Conservation (phyloP, 257 asterid genomes). For the Salvia splendens region DNA sequence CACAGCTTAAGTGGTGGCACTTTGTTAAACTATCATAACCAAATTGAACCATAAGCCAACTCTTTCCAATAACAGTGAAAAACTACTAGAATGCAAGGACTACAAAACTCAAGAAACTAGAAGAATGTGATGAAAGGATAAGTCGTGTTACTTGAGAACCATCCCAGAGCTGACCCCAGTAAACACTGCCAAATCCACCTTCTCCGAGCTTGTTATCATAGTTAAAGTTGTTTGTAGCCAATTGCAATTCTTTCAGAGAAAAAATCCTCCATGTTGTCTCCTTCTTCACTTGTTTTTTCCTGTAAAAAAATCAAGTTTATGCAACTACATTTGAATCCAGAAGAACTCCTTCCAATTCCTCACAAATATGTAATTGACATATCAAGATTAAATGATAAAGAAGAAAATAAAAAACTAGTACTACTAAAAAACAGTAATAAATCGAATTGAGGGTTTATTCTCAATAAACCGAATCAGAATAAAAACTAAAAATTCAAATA, state of each 20-base stretch:
- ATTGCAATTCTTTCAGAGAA: conserved; percentile 87
- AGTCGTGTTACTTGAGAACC: conserved; percentile 78
- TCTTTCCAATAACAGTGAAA: neutral
- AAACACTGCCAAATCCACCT: conserved; percentile 98
- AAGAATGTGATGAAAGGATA: conserved; percentile 19
- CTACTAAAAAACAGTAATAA: neutral
- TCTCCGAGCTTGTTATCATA: conserved; percentile 99
- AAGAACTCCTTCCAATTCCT: too few relatives aligned
- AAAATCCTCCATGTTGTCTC: conserved; percentile 82
- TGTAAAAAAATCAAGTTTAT: conserved; percentile 19
- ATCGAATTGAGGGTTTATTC: conserved; percentile 4
- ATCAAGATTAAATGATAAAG: neutral
- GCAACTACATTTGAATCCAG: too few relatives aligned
- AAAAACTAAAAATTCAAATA: conserved; percentile 7
- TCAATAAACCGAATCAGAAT: neutral
- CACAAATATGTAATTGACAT: too few relatives aligned
- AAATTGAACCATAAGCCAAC: neutral
- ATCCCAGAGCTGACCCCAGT: conserved; percentile 99
- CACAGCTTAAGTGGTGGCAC: neutral
- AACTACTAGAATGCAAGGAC: neutral
- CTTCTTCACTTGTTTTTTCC: conserved; percentile 60
- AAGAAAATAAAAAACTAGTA: neutral
- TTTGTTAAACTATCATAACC: neutral
- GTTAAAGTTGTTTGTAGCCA: conserved; percentile 93
- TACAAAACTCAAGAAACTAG: neutral